Base-by-base conservation (phyloP, 139 green algal genomes). In the Diplosphaera chodatii region DNA sequence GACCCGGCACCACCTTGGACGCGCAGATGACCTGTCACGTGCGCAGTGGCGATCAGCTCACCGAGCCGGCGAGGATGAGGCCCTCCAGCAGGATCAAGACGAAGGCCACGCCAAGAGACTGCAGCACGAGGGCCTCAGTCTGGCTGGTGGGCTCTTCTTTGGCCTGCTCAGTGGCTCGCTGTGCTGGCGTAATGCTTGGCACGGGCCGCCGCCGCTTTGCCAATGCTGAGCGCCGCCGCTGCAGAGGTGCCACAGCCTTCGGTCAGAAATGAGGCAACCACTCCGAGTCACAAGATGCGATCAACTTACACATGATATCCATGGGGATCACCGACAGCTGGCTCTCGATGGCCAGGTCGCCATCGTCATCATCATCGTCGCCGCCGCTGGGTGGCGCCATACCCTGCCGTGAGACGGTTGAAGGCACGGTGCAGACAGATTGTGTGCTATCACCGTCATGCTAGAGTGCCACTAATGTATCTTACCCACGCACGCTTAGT, bases 51-150 rank as follows among this genome's bases (percentile, higher is more conserved):
- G 48, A n/a, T n/a, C n/a, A 34, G 10, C 70, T 66, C 31, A 81
- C 74, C 62, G 80, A 87, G 8, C 59, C 70, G 25, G 72, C 82
- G 27, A 87, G 37, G 28, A 80, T 75, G 32, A 87, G 32, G 28
- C 82, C 82, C 71, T 87, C 77, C 2, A 62, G 30, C 23, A 87
- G 69, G 62, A 86, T 87, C n/a, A 82, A 27, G 15, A 74, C 40
- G 56, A 87, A 87, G n/a, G 78, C 28, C 8, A 79, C 20, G 1
- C 62, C 80, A 32, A 85, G 74, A 1, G 55, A n/a, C 18, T 22
- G 25, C 18, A 84, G 63, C 18, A 76, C 69, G 23, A 32, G 66
- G 32, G 63, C 75, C 65, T 85, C 80, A 1, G 68, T 40, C 27
- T 70, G 40, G 13, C 13, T n/a, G 48, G 13, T 59, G 48, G 48